phyloP scores from a whole-genome alignment of 2,329 filamentous ascomycete species.

The Lasiodiplodia theobromae region DNA sequence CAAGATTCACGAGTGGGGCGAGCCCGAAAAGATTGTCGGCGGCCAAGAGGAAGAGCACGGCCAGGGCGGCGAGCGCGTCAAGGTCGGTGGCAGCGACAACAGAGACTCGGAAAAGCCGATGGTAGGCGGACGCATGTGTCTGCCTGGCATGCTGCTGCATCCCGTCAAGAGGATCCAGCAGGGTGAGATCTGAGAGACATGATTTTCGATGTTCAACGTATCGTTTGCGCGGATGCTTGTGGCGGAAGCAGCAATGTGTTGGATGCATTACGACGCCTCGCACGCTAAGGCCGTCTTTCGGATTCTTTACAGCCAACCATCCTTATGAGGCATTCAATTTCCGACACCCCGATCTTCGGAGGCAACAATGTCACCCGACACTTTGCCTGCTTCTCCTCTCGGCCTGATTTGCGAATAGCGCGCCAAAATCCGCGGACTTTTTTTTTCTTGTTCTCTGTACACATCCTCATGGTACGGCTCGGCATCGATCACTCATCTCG shows the following conservation, averaged over 20 bases:
- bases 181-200: conserved; percentile 29
- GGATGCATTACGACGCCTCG: conserved; percentile 12
- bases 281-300: background rate
- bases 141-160: conserved; percentile 88
- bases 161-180: conserved; percentile 72
- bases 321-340: conserved; percentile 17
- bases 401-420: background rate
- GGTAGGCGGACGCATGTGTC: conserved; percentile 76
- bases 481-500: conserved; percentile 21
- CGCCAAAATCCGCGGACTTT: background rate
- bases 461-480: conserved; percentile 21
- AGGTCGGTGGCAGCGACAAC: conserved; percentile 39
- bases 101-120: conserved; percentile 28
- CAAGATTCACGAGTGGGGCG: conserved; percentile 78
- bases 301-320: conserved; percentile 1
- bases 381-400: background rate
- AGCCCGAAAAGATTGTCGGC: conserved; percentile 68
- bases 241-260: background rate
- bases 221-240: background rate
- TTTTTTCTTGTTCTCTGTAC: conserved; percentile 18
- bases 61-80: conserved; percentile 53
- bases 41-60: conserved; percentile 48
- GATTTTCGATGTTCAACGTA: conserved; percentile 16
- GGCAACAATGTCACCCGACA: background rate
- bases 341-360: conserved; percentile 19